Base-by-base conservation (phyloP, 768 basidiomycete species). In the Coprinellus micaceus region DNA sequence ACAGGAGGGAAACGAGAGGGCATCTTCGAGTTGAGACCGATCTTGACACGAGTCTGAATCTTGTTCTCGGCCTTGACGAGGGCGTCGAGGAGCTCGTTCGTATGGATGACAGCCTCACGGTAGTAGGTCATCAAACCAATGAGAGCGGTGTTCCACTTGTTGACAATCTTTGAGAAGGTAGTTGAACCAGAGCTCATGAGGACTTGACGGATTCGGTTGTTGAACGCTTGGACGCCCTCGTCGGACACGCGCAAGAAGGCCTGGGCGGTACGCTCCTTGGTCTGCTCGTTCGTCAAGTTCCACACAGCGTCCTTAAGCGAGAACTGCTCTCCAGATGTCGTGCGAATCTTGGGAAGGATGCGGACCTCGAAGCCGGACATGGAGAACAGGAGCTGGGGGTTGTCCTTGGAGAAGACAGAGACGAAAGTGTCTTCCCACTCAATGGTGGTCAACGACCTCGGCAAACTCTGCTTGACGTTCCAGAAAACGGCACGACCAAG, bases 361-460 rank as follows among this genome's bases (percentile, higher is more conserved):
- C 97, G 94, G 57, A 99, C 81, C 73, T 99, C 97, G 65, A 99
- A 99, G n/a, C 95, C 94, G 66, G 86, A 92, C 96, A 98, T 98
- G 3, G 95, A 94, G 79, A 98, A 99, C 40, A 99, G 77, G 25
- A 99, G 75, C 63, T 99, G 97, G 24, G 97, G 97, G 72, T 98
- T 99, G 68, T 98, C 90, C 70, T 91, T 91, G 7, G 95, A 98
- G 74, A 91, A 99, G 45, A 98, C 96, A 56, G 93, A 95, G 62
- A 94, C 92, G 65, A 95, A 94, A 0, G 95, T 94, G 67, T 98
- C 94, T 60, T 98, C 96, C 97, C 97, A 98, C 66, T 98, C 97
- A 66, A 99, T 98, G 0, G 97, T 98, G 0, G 97, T 98, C 60
- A 99, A 75, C 15, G 96, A 97, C 47, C 97, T 80, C 0, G 97